Evolutionary conservation across 305 asterid species (phyloP).

Genomic region (Solanum hybrid): DNA sequence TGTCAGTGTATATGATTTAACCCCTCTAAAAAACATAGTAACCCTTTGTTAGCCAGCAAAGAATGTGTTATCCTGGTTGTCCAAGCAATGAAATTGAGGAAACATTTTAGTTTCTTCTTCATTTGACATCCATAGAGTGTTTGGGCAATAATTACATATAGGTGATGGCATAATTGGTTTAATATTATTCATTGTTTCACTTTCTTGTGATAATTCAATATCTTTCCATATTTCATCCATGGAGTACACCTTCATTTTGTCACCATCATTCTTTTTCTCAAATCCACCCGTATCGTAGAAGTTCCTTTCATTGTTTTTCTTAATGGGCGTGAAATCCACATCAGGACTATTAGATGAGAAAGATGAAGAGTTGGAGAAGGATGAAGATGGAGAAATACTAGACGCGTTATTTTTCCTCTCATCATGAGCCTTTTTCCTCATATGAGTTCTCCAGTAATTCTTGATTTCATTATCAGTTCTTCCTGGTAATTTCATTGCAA

Average conservation of each 20-base stretch:
- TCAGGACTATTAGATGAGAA: neutral
- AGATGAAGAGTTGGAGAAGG: slow-evolving; percentile 21
- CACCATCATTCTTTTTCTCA: slow-evolving; percentile 18
- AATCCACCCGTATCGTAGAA: slow-evolving; percentile 58
- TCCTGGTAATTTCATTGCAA: slow-evolving; percentile 58
- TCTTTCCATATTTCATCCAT: slow-evolving; percentile 68
- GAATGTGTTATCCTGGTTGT: neutral
- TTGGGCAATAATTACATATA: slow-evolving; percentile 22
- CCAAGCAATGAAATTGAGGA: neutral
- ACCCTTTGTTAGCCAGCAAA: neutral
- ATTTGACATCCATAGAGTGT: slow-evolving; percentile 6
- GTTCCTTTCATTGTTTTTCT: slow-evolving; percentile 23
- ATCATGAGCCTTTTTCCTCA: slow-evolving; percentile 80
- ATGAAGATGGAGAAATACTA: slow-evolving; percentile 20
- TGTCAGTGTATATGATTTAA: neutral
- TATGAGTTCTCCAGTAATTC: slow-evolving; percentile 48
- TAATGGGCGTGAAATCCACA: neutral
- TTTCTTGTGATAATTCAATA: slow-evolving; percentile 18
- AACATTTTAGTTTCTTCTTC: neutral
- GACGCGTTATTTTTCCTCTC: slow-evolving; percentile 43
- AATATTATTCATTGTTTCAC: slow-evolving; percentile 3
- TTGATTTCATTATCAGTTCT: neutral
- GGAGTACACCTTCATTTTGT: slow-evolving; percentile 35
- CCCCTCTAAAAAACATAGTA: neutral
- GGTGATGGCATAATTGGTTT: slow-evolving; percentile 2